Base-by-base conservation (phyloP, 148 eudicot genomes). In the Rhododendron kiyosumense region DNA sequence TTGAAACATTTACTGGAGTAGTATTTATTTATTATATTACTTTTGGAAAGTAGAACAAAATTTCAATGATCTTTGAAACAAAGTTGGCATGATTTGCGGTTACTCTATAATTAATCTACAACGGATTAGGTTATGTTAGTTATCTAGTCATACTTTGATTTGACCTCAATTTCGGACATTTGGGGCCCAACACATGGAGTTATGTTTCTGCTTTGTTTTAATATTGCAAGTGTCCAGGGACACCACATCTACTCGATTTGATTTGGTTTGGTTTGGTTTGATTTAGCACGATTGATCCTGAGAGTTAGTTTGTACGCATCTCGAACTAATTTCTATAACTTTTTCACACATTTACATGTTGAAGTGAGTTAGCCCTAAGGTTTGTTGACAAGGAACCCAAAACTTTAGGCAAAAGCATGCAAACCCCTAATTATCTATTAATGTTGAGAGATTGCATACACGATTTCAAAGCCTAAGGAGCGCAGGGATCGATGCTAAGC, bases 71-170 rank as follows among this genome's bases (percentile, higher is more conserved):
- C 2, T 77, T 77, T 77, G 80, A 77, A 38, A 77, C 17, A 43
- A 77, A 38, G 49, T 38, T 77, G 79, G 80, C 80, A 8, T 77
- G 51, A 77, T 77, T 77, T 41, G 80, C 80, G 80, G 52, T 77
- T 77, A 43, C 51, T 77, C 80, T 32, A 32, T 32, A 32, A 41
- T 43, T 10, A 22, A 41, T 41, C 28, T 41, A 22, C 15, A 10
- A 15, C 51, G 46, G 26, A 41, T 77, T 77, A 38, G 80, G 80
- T 77, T 41, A 51, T 2, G 51, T 77, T 77, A 38, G 80, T 77
- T 77, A 38, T 77, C 80, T 20, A 77, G 51, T 77, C 51, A 77
- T 9, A 18, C 51, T 18, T 18, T 24, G 28, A 10, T 24, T 43
- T 77, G 49, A 43, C 36, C 38, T 13, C 13, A 3, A 67, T 26